These are phyloP conservation scores for Pseudogymnoascus sp. DNA, from an alignment of 2,329 filamentous ascomycete genomes.

Conservation along the genomic window DNA sequence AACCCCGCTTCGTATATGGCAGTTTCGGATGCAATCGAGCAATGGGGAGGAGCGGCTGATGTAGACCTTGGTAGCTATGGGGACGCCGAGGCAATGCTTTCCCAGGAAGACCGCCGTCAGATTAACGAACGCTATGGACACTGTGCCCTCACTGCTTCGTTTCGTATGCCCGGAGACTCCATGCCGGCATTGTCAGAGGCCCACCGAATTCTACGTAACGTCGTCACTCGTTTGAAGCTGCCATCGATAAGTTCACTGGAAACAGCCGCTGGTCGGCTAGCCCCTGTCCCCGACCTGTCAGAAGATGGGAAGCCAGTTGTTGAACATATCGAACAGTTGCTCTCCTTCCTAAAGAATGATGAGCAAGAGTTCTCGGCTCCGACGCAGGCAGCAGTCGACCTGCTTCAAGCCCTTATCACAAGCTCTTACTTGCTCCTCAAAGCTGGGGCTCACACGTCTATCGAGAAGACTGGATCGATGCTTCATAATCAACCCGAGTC, in stretches of 20 bases:
- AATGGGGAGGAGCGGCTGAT: constrained; percentile 67
- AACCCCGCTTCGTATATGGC: constrained; percentile 52
- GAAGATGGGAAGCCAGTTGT: constrained; percentile 19
- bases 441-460: constrained; percentile 31
- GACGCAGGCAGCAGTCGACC: constrained; percentile 41
- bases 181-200: constrained; percentile 49
- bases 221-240: constrained; percentile 51
- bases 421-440: constrained; percentile 49
- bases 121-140: constrained; percentile 58
- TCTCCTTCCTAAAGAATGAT: constrained; percentile 37
- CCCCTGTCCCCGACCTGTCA: constrained; percentile 32
- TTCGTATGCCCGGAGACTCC: constrained; percentile 53
- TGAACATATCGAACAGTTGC: constrained; percentile 36
- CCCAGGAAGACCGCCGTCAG: constrained; percentile 49
- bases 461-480: constrained; percentile 2
- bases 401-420: constrained; percentile 55
- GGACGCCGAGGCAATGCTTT: constrained; percentile 43
- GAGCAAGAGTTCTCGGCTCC: constrained; percentile 58
- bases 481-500: neutral
- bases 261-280: constrained; percentile 38
- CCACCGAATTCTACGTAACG: constrained; percentile 50
- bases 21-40: constrained; percentile 54
- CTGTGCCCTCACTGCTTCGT: constrained; percentile 58
- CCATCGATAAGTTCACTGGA: constrained; percentile 46
- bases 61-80: constrained; percentile 56